Percentiles rank a stretch among this genome's conserved stretches.
These are phyloP conservation scores for Agaricus sinodeliciosus DNA, from an alignment of 768 basidiomycete species.

Conservation along the genomic window DNA sequence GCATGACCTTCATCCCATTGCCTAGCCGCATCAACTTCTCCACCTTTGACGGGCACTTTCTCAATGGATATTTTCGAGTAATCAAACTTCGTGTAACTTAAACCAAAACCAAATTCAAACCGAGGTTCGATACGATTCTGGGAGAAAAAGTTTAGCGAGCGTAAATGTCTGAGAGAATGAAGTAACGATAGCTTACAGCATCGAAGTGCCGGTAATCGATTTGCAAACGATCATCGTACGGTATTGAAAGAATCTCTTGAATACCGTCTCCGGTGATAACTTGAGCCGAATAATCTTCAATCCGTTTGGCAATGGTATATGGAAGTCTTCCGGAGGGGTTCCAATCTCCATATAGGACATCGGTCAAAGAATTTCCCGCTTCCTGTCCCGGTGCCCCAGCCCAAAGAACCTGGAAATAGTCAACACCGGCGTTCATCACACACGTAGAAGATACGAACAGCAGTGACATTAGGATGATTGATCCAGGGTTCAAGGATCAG, in stretches of 20 bases:
- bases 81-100: constrained; percentile 79
- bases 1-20: constrained; percentile 58
- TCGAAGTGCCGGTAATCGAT: constrained; percentile 76
- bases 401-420: constrained; percentile 43
- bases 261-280: constrained; percentile 29
- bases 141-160: not conserved
- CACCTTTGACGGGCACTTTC: constrained; percentile 29
- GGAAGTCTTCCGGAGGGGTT: constrained; percentile 67
- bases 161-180: constrained; percentile 3
- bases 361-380: constrained; percentile 62
- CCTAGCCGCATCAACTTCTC: constrained; percentile 29
- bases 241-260: constrained; percentile 39
- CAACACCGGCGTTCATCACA: constrained; percentile 13
- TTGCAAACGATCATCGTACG: constrained; percentile 35
- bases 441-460: constrained; percentile 33
- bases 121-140: constrained; percentile 69
- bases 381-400: constrained; percentile 66
- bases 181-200: constrained; percentile 33
- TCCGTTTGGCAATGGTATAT: constrained; percentile 65
- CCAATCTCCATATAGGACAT: constrained; percentile 63
- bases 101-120: constrained; percentile 86
- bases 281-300: constrained; percentile 52
- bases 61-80: constrained; percentile 54
- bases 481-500: constrained; percentile 62
- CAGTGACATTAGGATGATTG: constrained; percentile 66